phyloP scores from a whole-genome alignment of 129 eudicot species.

The Arctium lappa region DNA sequence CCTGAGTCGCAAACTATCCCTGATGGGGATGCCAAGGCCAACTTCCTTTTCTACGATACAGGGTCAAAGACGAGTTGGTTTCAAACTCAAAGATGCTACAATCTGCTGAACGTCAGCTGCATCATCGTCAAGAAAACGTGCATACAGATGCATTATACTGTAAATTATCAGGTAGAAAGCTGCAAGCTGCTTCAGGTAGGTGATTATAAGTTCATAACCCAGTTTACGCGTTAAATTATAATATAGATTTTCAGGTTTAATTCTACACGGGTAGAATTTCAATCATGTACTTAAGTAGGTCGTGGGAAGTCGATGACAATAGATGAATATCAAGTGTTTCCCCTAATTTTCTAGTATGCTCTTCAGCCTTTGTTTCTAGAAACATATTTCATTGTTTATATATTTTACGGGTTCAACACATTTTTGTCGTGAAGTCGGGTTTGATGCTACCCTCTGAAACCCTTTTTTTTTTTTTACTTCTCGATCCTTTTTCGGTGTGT shows the following conservation, averaged over 20 bases:
- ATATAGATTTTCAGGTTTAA: constrained; percentile 28
- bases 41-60: neutral
- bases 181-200: constrained; percentile 23
- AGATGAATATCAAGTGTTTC: constrained; percentile 27
- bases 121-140: neutral
- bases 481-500: neutral
- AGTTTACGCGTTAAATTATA: constrained; percentile 12
- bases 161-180: constrained; percentile 33
- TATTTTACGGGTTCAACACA: neutral
- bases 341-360: neutral
- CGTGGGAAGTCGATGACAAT: constrained; percentile 16
- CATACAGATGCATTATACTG: constrained; percentile 12
- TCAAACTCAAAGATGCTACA: neutral
- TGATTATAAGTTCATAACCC: constrained; percentile 15
- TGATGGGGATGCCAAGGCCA: constrained; percentile 16
- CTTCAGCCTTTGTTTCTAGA: neutral
- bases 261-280: constrained; percentile 20
- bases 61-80: constrained; percentile 2
- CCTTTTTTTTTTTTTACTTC: neutral
- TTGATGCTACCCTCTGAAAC: neutral
- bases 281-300: constrained; percentile 19
- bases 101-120: neutral
- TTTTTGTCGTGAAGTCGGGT: neutral
- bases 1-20: constrained; percentile 6
- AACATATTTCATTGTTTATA: neutral